Evolutionary conservation across 768 basidiomycete species (phyloP).

Genomic region (Leccinum variicolor): DNA sequence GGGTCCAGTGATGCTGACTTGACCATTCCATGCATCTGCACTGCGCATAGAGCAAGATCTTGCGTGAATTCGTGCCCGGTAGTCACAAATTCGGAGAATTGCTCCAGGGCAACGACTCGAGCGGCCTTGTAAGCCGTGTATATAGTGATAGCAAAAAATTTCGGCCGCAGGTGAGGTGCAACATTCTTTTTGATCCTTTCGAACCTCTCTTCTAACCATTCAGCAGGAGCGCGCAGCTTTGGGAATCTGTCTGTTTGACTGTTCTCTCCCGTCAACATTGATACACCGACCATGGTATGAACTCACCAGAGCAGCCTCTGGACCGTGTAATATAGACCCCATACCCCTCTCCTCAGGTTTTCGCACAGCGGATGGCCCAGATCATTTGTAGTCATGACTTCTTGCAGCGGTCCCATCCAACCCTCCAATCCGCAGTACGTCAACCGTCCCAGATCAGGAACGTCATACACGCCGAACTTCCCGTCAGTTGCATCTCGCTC

Average conservation of each 20-base stretch:
- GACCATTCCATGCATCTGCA: slow-evolving; percentile 91
- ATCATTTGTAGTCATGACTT: slow-evolving; percentile 88
- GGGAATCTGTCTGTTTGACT: slow-evolving; percentile 67
- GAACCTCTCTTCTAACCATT: slow-evolving; percentile 89
- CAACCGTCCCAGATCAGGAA: slow-evolving; percentile 72
- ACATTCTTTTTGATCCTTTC: slow-evolving; percentile 70
- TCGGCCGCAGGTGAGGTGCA: slow-evolving; percentile 89
- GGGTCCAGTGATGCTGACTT: slow-evolving; percentile 89
- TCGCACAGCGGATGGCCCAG: slow-evolving; percentile 89
- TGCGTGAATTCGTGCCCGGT: slow-evolving; percentile 89
- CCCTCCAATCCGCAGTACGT: slow-evolving; percentile 95
- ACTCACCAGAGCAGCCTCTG: slow-evolving; percentile 68
- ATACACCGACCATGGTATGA: neutral
- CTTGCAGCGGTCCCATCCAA: slow-evolving; percentile 88
- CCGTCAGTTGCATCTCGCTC: slow-evolving; percentile 86
- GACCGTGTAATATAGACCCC: slow-evolving; percentile 90
- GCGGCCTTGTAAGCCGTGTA: slow-evolving; percentile 93
- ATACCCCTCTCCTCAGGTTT: slow-evolving; percentile 82
- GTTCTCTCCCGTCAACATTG: slow-evolving; percentile 10
- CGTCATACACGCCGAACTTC: slow-evolving; percentile 75
- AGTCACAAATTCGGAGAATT: slow-evolving; percentile 82
- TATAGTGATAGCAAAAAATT: slow-evolving; percentile 91
- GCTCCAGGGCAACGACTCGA: slow-evolving; percentile 77
- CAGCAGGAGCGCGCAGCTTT: slow-evolving; percentile 61
- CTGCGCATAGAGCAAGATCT: slow-evolving; percentile 77